These are phyloP conservation scores for Dictyostelium gargantuum DNA, from an alignment of 208 protist genomes.

Conservation along the genomic window DNA sequence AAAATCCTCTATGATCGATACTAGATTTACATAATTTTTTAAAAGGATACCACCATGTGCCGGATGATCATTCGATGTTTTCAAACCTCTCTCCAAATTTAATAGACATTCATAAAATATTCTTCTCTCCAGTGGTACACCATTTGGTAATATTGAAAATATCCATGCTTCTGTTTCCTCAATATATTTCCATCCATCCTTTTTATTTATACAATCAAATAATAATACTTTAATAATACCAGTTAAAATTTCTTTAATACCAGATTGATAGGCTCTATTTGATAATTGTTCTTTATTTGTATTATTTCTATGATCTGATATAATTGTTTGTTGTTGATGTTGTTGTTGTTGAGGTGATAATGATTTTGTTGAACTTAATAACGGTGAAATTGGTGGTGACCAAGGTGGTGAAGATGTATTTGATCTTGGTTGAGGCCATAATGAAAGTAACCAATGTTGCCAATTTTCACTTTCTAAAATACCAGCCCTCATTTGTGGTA, in stretches of 20 bases:
- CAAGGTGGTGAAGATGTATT: slow-evolving; percentile 15
- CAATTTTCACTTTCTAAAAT: neutral
- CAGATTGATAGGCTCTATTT: neutral
- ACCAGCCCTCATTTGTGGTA: neutral
- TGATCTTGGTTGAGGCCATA: slow-evolving; percentile 11
- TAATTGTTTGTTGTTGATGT: neutral
- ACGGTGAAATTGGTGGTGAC: slow-evolving; percentile 8
- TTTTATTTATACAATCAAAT: slow-evolving; percentile 36
- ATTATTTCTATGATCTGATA: neutral
- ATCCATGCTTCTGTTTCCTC: slow-evolving; percentile 57
- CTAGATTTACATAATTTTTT: slow-evolving; percentile 51
- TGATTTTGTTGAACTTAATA: neutral
- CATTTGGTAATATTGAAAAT: slow-evolving; percentile 15
- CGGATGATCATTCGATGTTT: neutral
- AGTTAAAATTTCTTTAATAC: slow-evolving; percentile 47
- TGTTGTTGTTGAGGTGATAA: neutral
- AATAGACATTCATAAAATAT: slow-evolving; percentile 58
- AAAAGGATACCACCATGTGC: neutral
- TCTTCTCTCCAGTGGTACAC: slow-evolving; percentile 15
- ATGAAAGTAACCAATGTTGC: slow-evolving; percentile 32
- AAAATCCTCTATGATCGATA: slow-evolving; percentile 61
- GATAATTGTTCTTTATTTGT: neutral
- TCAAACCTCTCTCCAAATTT: slow-evolving; percentile 14
- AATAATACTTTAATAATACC: slow-evolving; percentile 37
- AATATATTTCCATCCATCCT: slow-evolving; percentile 41